Base-by-base conservation (phyloP, 306 rosid genomes). In the Potentilla sterilis region DNA sequence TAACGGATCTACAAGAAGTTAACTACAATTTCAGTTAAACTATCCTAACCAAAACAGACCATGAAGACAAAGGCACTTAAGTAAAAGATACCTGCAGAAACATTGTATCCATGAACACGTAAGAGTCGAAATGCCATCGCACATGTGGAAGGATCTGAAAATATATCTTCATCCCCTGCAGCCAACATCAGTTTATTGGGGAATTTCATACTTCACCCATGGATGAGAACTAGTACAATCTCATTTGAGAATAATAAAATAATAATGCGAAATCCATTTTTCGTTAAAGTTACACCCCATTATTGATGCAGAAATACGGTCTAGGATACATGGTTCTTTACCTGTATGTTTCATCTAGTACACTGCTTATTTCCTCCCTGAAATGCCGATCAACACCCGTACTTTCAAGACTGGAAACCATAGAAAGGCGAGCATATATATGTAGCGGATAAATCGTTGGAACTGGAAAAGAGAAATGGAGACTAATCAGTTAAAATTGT, bases 121-220 rank as follows among this genome's bases (percentile, higher is more conserved):
- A 91, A 76, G 37, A 91, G 44, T 19, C 91, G 93, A 77, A 93
- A 93, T 64, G 98, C 96, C 87, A 88, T 79, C 37, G 97, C 96
- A 67, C 94, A 88, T 32, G 89, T 89, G 42, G 91, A 79, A 42
- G 92, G 75, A 59, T 91, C 93, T 63, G 86, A 80, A 59, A 88
- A 83, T 79, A 93, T 80, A 64, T 87, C 84, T 83, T 93, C 96
- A 8, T 73, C 91, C n/a, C 92, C 67, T 82, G 89, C 57, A 77
- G 71, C 92, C 94, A 91, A 75, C 35, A 74, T 70, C 97, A 91
- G 89, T 72, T 81, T 71, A 35, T 62, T 38, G 57, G 76, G 37
- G 67, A 78, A 24, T 49, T 32, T 70, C 38, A 47, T 28, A 49
- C 38, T 57, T 68, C 69, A n/a, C 43, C 75, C 67, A 37, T 38